These are phyloP conservation scores for Papiliotrema terrestris DNA, from an alignment of 1,284 basidiomycete genomes.

Conservation along the genomic window DNA sequence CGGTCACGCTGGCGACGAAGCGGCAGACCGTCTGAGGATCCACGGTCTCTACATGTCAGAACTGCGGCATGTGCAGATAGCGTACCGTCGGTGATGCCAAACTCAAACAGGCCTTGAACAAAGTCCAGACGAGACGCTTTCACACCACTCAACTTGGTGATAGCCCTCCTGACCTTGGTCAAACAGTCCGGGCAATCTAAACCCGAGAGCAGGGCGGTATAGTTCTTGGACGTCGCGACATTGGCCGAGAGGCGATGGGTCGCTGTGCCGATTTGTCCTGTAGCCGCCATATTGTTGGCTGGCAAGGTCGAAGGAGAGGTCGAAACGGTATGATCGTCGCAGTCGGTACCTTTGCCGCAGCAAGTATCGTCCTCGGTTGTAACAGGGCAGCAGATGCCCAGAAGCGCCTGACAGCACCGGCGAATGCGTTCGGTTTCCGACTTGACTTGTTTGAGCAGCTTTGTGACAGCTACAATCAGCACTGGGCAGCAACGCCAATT, in stretches of 20 bases:
- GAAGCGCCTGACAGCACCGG: background rate
- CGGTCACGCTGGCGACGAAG: background rate
- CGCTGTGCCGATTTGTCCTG: too few relatives aligned
- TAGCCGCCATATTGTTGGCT: too few relatives aligned
- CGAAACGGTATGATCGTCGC: background rate
- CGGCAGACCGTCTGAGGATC: background rate
- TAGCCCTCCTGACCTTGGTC: constrained; percentile 13
- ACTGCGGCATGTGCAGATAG: background rate
- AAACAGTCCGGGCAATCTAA: constrained; percentile 30
- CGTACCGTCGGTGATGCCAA: background rate
- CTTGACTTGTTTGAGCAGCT: too few relatives aligned
- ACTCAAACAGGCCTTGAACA: constrained; percentile 14
- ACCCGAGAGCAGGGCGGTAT: constrained; percentile 4
- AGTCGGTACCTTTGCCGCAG: background rate
- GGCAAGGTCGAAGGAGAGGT: too few relatives aligned
- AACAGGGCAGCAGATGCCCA: background rate
- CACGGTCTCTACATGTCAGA: background rate
- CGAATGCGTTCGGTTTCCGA: background rate
- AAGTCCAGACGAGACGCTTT: constrained; percentile 9
- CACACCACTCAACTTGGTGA: constrained; percentile 10
- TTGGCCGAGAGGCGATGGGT: too few relatives aligned
- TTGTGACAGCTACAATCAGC: too few relatives aligned
- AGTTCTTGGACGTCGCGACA: background rate
- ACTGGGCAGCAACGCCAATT: background rate
- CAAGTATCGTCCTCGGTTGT: background rate